Conservation (phyloP, 2,329 filamentous ascomycete genomes). For the Biscogniauxia sp. region DNA sequence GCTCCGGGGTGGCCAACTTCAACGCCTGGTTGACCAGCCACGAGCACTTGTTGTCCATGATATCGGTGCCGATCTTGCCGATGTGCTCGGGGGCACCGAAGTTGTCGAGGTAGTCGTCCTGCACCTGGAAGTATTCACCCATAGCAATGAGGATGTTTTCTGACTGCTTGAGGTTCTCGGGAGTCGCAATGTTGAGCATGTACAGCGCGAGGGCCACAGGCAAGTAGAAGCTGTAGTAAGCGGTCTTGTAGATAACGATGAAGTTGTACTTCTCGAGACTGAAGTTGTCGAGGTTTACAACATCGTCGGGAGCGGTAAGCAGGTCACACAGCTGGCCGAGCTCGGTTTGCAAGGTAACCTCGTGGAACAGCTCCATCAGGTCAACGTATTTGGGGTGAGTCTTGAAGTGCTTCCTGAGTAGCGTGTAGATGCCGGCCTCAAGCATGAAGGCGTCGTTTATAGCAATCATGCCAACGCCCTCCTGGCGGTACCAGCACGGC, state of each 20-base stretch:
- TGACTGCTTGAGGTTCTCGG: slow-evolving; percentile 83
- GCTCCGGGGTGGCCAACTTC: slow-evolving; percentile 73
- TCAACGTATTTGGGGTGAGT: slow-evolving; percentile 85
- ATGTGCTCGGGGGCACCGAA: slow-evolving; percentile 90
- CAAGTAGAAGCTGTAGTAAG: slow-evolving; percentile 98
- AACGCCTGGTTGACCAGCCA: slow-evolving; percentile 97
- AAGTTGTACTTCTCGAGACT: slow-evolving; percentile 92
- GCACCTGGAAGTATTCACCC: slow-evolving; percentile 98
- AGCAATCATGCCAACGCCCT: slow-evolving; percentile 88
- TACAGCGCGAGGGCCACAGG: slow-evolving; percentile 88
- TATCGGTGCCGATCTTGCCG: slow-evolving; percentile 98
- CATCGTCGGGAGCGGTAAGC: slow-evolving; percentile 91
- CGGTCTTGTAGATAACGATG: slow-evolving; percentile 99
- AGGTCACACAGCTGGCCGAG: slow-evolving; percentile 92
- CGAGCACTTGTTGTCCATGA: slow-evolving; percentile 99
- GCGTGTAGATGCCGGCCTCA: slow-evolving; percentile 82
- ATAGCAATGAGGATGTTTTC: slow-evolving; percentile 93
- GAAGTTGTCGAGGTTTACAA: slow-evolving; percentile 92
- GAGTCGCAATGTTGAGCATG: slow-evolving; percentile 80
- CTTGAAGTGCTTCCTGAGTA: slow-evolving; percentile 93
- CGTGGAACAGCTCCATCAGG: slow-evolving; percentile 93
- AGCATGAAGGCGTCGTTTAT: slow-evolving; percentile 99
- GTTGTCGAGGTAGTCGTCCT: slow-evolving; percentile 98
- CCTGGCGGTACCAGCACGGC: slow-evolving; percentile 94
- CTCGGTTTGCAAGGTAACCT: slow-evolving; percentile 90